Evolutionary conservation across 164 flowering plant genomes (phyloP), one percentile per base, ranked within the genome.

Genomic region (grape (Vitis vinifera)): DNA sequence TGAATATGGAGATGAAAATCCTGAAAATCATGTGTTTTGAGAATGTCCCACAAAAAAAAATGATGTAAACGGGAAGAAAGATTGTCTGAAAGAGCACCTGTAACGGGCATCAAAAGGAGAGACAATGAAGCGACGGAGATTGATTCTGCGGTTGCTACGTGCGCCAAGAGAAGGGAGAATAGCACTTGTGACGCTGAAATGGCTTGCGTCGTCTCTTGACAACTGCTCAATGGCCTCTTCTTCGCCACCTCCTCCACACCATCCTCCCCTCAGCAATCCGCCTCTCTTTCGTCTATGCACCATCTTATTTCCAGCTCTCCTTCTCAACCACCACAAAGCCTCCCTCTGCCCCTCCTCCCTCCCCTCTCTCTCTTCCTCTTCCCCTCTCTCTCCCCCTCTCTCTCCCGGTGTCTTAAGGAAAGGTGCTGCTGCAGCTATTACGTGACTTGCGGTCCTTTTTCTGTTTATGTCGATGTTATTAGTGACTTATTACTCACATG

Each of bases 121-220:
- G 62, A 88, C 11, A 44, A 81, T 76, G 71, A 63, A 83, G 55
- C 66, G 77, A 11, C 82, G 85, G 23, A 86, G 86, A 62, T 75
- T 75, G 62, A 69, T 11, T 1, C 60, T 47, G 17, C 83, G 83
- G n/a, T 27, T 67, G 68, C 62, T 73, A 9, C 70, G 70, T 49
- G 80, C 87, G 10, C 90, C 90, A 16, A 86, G 87, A 30, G 89
- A 68, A 8, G 90, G 92, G 9, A 87, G 78, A 30, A 86, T 67
- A 27, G 73, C 84, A 8, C 47, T 73, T 17, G 77, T 66, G 27
- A 84, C 14, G 66, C 84, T 82, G 63, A 73, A 73, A 15, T 67
- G 74, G 68, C 86, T 84, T 29, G 65, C 75, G 0, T 78, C 86
- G 27, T 82, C 81, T 16, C 55, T 23, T 2, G 79, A 61, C 5